These are phyloP conservation scores for Blastobotrys persicus DNA, from an alignment of 1,139 yeast species.

Conservation along the genomic window DNA sequence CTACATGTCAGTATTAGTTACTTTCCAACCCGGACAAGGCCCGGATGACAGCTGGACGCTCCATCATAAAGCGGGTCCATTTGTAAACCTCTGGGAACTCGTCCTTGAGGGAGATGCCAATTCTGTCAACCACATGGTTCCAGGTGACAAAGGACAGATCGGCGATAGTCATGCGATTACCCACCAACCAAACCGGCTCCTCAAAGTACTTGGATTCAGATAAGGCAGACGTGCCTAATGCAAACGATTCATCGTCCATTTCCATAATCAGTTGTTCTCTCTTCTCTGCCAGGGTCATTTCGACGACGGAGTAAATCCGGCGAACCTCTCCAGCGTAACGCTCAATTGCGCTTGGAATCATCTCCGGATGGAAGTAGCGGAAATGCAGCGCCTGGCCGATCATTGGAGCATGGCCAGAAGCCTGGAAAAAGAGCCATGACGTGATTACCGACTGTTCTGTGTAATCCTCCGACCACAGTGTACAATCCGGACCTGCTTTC, in stretches of 20 bases:
- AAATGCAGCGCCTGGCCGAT: slow-evolving; percentile 96
- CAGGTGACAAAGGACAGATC: slow-evolving; percentile 93
- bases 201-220: slow-evolving; percentile 85
- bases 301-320: slow-evolving; percentile 89
- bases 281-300: slow-evolving; percentile 91
- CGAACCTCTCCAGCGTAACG: slow-evolving; percentile 92
- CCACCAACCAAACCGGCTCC: slow-evolving; percentile 93
- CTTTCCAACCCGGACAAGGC: slow-evolving; percentile 36
- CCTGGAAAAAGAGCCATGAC: slow-evolving; percentile 91
- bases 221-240: slow-evolving; percentile 84
- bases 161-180: slow-evolving; percentile 86
- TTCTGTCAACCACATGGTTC: slow-evolving; percentile 93
- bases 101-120: slow-evolving; percentile 79
- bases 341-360: slow-evolving; percentile 85
- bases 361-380: slow-evolving; percentile 83
- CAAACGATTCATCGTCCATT: slow-evolving; percentile 80
- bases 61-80: slow-evolving; percentile 60
- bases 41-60: slow-evolving; percentile 37
- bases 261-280: slow-evolving; percentile 91
- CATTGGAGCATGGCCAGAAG: slow-evolving; percentile 97
- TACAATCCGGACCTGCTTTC: slow-evolving; percentile 64
- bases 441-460: slow-evolving; percentile 83
- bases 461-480: slow-evolving; percentile 76
- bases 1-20: not conserved
- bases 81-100: slow-evolving; percentile 95